Percentiles rank a stretch among this genome's conserved stretches.
Conservation (phyloP, 2,329 filamentous ascomycete genomes). For the Trichoderma semiorbis region DNA sequence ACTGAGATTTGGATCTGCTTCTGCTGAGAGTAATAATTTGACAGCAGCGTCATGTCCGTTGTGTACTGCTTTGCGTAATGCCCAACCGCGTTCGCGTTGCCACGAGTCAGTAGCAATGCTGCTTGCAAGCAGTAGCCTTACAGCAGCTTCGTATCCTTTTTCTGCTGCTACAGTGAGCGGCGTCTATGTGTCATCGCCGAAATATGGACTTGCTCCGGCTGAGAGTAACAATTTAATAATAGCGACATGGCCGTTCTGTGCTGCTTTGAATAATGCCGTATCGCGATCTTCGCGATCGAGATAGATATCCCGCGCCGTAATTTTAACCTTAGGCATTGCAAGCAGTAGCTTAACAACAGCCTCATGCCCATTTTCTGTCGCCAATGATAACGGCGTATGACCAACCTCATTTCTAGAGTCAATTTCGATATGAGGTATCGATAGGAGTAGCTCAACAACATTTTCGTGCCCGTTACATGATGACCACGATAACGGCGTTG, state of each 20-base stretch:
- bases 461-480: not conserved
- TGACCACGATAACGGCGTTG: not conserved
- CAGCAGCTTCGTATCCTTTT: too few relatives aligned
- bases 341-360: not conserved
- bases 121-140: too few relatives aligned
- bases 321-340: not conserved
- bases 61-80: not conserved
- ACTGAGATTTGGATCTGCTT: not conserved
- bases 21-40: not conserved
- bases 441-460: not conserved
- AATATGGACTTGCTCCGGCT: not conserved
- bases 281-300: too few relatives aligned
- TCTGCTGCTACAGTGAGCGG: too few relatives aligned
- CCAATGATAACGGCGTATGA: not conserved
- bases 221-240: not conserved
- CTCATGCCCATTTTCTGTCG: not conserved
- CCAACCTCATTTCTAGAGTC: not conserved
- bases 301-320: too few relatives aligned
- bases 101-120: too few relatives aligned
- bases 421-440: not conserved
- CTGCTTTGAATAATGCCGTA: not conserved
- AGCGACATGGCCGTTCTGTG: not conserved
- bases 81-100: too few relatives aligned
- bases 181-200: rapidly evolving
- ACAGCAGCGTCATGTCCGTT: not conserved